A percentile compares a stretch with the other conserved stretches of the same genome.
Evolutionary conservation across 192 early-diverging fungal species (phyloP).

Genomic region (Rhizophagus clarus): DNA sequence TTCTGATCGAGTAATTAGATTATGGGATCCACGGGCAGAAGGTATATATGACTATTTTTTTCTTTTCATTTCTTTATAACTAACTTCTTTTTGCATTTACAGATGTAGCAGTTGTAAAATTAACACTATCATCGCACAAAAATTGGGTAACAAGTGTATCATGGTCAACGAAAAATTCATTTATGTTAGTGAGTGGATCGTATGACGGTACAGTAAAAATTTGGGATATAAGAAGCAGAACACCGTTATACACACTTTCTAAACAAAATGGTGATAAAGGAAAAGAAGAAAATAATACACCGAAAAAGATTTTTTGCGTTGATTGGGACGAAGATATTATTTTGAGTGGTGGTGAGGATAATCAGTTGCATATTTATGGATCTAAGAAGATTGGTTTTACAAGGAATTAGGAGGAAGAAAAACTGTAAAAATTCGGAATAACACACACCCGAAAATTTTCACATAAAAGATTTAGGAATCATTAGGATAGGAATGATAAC

Average conservation of each 20-base stretch:
- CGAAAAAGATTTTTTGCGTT: conserved; percentile 71
- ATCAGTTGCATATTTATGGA: conserved; percentile 60
- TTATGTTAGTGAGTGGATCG: conserved; percentile 79
- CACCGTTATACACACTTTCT: conserved; percentile 75
- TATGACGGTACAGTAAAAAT: conserved; percentile 88
- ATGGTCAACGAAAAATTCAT: conserved; percentile 79
- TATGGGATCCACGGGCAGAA: conserved; percentile 89
- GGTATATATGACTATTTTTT: conserved; percentile 39
- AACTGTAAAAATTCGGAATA: too few relatives aligned
- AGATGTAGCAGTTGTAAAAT: conserved; percentile 77
- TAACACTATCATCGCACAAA: conserved; percentile 74
- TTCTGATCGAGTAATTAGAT: conserved; percentile 74
- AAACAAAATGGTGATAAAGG: conserved; percentile 24
- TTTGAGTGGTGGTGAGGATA: conserved; percentile 78
- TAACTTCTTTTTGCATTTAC: background rate
- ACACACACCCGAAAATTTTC: too few relatives aligned
- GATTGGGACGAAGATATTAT: conserved; percentile 68
- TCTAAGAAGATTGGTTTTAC: conserved; percentile 35
- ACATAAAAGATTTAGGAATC: too few relatives aligned
- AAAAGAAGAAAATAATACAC: conserved; percentile 40
- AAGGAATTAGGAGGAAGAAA: too few relatives aligned
- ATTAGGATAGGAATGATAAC: too few relatives aligned
- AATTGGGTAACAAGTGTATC: conserved; percentile 85
- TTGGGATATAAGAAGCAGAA: conserved; percentile 93
- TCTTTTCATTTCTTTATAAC: background rate